These are phyloP conservation scores for Lyophyllum shimeji DNA, from an alignment of 768 basidiomycete species.

Conservation along the genomic window DNA sequence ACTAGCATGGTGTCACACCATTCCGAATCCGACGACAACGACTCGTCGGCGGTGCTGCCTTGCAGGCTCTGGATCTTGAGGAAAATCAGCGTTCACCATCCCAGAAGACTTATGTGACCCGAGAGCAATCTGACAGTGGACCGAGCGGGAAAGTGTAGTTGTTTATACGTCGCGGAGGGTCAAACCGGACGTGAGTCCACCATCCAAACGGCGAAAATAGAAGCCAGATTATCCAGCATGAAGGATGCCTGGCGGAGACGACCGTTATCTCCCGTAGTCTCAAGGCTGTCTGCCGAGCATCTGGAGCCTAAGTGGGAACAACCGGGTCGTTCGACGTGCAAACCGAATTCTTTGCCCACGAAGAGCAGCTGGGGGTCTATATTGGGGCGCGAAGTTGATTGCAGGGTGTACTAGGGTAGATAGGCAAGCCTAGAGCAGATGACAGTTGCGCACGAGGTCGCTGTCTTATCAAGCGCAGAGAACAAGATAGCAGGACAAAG, in stretches of 20 bases:
- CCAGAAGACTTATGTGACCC: background rate
- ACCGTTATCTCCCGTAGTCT: background rate
- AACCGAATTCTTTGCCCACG: background rate
- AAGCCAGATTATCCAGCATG: background rate
- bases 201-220: background rate
- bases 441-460: background rate
- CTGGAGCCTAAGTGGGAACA: background rate
- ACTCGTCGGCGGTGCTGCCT: background rate
- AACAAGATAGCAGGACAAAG: background rate
- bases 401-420: background rate
- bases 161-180: background rate
- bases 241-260: background rate
- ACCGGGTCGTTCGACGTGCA: background rate
- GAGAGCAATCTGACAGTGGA: background rate
- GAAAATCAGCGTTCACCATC: background rate
- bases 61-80: background rate
- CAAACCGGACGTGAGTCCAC: background rate
- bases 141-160: background rate
- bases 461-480: background rate
- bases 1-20: conserved; percentile 49
- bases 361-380: background rate
- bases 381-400: background rate
- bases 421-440: too few relatives aligned
- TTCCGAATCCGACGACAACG: conserved; percentile 49
- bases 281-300: background rate